Base-by-base conservation (phyloP, 2,329 filamentous ascomycete species). In the Aureobasidium pullulans region DNA sequence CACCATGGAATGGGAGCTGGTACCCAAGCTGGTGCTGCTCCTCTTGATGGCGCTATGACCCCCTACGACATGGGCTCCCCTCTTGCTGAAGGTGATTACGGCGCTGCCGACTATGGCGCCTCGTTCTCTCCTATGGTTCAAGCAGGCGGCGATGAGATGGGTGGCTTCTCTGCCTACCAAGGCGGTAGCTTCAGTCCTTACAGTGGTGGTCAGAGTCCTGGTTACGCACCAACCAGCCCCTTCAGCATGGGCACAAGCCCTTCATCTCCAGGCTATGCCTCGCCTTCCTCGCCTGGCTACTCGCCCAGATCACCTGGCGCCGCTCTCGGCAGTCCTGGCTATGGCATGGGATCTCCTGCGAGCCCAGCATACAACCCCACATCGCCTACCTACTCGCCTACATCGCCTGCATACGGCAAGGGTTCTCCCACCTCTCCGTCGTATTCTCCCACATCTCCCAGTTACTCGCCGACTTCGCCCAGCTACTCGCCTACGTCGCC, bases 1-100 rank as follows among this genome's bases (percentile, higher is more conserved):
- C 61, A 62, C 31, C 64, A 67, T 37, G 64, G 64, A 31, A 65
- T 66, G 16, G 64, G 68, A 58, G 90, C 87, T 78, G 89, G 87
- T 67, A 82, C 92, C 49, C 90, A 90, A 82, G 85, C 87, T 59
- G 88, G 87, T 56, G 86, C 93, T 74, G 67, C 66, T 60, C 85
- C 87, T 62, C 81, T 87, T 47, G 77, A 80, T 62, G 94, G 94
- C 66, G 90, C 90, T 58, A 90, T 91, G 43, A 99, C 94, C 8
- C 95, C 95, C 1, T 99, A 99, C 74, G 94, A 97, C 70, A 78
- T 80, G 63, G 82, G 81, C 37, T 86, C 84, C 13, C 84, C 84
- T 9, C 80, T 84, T 69, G 79, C 83, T 63, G 84, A 86, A 65
- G 81, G 76, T 56, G 77, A 78, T 32, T 82, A 80, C 62, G 88